A percentile compares a stretch with the other conserved stretches of the same genome.
Evolutionary conservation across 306 rosid genomes (phyloP).

Genomic region (Oemleria cerasiformis): DNA sequence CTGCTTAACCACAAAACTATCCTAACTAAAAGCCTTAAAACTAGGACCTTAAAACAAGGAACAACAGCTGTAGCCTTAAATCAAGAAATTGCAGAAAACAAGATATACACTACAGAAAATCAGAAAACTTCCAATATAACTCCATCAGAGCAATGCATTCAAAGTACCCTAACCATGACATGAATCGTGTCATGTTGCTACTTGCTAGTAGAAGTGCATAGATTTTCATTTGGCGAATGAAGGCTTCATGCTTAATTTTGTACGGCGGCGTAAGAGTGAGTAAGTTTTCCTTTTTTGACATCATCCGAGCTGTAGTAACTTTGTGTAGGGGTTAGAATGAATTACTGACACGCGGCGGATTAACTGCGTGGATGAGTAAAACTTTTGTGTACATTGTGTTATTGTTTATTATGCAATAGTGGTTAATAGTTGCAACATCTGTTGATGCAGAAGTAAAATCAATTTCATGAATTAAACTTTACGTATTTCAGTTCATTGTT

Average conservation of each 20-base stretch:
- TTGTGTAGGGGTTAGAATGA: not conserved
- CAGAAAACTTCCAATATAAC: too few relatives aligned
- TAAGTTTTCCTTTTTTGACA: not conserved
- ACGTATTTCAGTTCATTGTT: too few relatives aligned
- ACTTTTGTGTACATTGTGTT: not conserved
- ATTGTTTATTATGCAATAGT: not conserved
- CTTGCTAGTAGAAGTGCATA: not conserved
- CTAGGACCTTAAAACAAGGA: too few relatives aligned
- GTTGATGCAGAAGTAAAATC: not conserved
- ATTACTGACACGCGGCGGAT: not conserved
- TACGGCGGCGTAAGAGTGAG: too few relatives aligned
- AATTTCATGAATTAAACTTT: not conserved
- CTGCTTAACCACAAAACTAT: too few relatives aligned
- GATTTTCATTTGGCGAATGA: not conserved
- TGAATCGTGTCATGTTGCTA: not conserved
- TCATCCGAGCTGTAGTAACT: not conserved
- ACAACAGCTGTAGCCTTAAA: too few relatives aligned
- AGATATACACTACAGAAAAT: too few relatives aligned
- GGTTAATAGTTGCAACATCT: not conserved
- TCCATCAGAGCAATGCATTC: constrained; percentile 1
- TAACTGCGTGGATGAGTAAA: not conserved
- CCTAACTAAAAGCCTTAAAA: too few relatives aligned
- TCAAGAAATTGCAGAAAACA: too few relatives aligned
- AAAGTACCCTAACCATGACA: not conserved
- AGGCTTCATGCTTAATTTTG: not conserved